Percentiles rank a stretch among this genome's conserved stretches.
Evolutionary conservation across 2,329 filamentous ascomycete genomes (phyloP).

Genomic region (Lasiodiplodia sp.): DNA sequence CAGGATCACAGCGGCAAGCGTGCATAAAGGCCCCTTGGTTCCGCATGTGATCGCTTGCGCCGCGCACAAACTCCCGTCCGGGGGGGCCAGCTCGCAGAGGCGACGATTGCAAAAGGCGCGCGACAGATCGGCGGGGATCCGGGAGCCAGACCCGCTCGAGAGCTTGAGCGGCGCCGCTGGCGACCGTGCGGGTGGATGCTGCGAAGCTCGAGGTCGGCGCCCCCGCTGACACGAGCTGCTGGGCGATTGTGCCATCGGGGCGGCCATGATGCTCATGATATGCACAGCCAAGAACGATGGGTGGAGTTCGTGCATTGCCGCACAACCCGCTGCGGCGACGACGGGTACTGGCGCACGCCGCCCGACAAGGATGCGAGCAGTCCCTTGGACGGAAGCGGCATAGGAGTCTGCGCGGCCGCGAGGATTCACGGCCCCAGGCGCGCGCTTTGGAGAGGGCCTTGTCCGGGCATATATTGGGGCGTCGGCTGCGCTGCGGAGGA

Average conservation of each 20-base stretch:
- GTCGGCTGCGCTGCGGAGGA: slow-evolving; percentile 24
- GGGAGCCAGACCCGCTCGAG: slow-evolving; percentile 16
- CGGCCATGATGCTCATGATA: slow-evolving; percentile 25
- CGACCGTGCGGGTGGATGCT: neutral
- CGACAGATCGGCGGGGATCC: slow-evolving; percentile 26
- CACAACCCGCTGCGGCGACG: slow-evolving; percentile 21
- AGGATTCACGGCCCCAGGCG: slow-evolving; percentile 18
- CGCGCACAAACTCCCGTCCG: slow-evolving; percentile 16
- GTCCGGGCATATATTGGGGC: slow-evolving; percentile 24
- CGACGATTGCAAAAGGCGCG: neutral
- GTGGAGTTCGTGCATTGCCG: slow-evolving; percentile 29
- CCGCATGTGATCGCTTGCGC: slow-evolving; percentile 24
- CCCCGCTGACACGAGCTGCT: slow-evolving; percentile 25
- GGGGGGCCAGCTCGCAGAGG: slow-evolving; percentile 2
- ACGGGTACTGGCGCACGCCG: slow-evolving; percentile 23
- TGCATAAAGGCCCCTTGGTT: slow-evolving; percentile 20
- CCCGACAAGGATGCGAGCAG: slow-evolving; percentile 18
- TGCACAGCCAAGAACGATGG: slow-evolving; percentile 18
- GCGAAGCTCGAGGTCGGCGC: slow-evolving; percentile 3
- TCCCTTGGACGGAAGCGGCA: slow-evolving; percentile 20
- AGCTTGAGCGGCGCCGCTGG: slow-evolving; percentile 11
- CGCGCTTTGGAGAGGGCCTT: slow-evolving; percentile 17
- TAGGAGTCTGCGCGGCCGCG: slow-evolving; percentile 2
- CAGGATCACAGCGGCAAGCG: slow-evolving; percentile 19
- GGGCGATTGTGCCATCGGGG: slow-evolving; percentile 17